Evolutionary conservation across 352 stramenopile genomes (phyloP), one percentile per base, ranked within the genome.

Genomic region (Phytopythium chamaehyphon): DNA sequence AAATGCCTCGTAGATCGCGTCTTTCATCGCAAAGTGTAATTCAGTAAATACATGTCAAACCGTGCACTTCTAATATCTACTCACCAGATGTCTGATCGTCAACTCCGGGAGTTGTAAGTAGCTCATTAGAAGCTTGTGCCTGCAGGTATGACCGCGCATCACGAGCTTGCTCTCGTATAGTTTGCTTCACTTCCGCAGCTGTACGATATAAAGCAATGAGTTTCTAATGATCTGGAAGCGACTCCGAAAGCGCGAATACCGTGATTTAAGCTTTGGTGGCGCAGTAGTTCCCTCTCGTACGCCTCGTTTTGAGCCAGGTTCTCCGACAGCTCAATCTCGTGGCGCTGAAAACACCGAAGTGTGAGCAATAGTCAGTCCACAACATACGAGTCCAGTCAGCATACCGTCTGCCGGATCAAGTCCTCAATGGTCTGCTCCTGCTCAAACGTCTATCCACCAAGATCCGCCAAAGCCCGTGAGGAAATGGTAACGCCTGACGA

Each of bases 271-370:
- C 58, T 83, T 39, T 90, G 76, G 7, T 59, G 73, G 6, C 81
- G 76, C 40, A 89, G 24, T 1, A 89, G 39, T 19, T 88, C 66
- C 22, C 82, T 66, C 48, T 89, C 79, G 28, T 76, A 83, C 12
- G 70, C 62, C 55, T 93, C 82, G 40, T 90, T 90, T 26, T 86
- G 81, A 52, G 88, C 82, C 45, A 93, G 50, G 42, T 77, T 90
- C 49, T 88, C 69, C 0, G 76, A 66, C 44, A 93, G 57, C 45
- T 84, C 73, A 24, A 93, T 83, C 58, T 90, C 79, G 36, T 90
- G 79, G 8, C 55, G 75, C 82, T 93, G n/a, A 7, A 18, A 42
- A 23, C 14, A 16, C 15, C 39, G 26, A 31, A 52, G 23, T 6
- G n/a, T 22, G 35, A 57, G 16, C 6, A n/a, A n/a, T n/a, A n/a